Base-by-base conservation (phyloP, 2,329 filamentous ascomycete species). In the Aureobasidium sp. region DNA sequence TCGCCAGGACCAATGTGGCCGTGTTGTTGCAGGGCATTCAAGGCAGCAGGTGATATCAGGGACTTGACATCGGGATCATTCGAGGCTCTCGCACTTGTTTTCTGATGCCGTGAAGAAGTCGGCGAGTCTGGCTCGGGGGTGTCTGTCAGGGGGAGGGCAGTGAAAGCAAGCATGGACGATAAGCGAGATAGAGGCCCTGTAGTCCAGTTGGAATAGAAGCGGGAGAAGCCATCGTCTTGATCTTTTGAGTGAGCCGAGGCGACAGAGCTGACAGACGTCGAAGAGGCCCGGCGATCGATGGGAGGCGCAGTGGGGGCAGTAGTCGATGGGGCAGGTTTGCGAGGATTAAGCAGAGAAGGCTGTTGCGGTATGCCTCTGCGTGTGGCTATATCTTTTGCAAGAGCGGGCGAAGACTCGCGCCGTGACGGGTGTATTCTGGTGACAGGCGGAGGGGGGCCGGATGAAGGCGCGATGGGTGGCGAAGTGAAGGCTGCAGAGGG, bases 141-240 rank as follows among this genome's bases (percentile, higher is more conserved):
- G 0, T 70, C 70, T 44, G 69, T 75, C 3, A 99, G 80, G 0
- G 94, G 94, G 9, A 99, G 82, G 0, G 93, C 93, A 5, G 94
- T 91, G 76, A 97, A 99, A 3, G 92, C 93, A 34, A 99, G 79
- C 1, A 92, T 92, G 0, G 92, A 92, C 0, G 93, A 95, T 13
- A 97, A 84, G 68, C 87, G 89, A 65, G 91, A 94, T 71, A 97
- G 90, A 52, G 97, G 84, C 60, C 84, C 90, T 61, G 92, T 92
- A 70, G 97, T 96, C 1, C 91, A 59, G 48, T 68, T 92, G 63
- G 84, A 92, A 76, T 97, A 99, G 76, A 97, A 99, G 60, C 87
- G 85, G 7, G 90, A 85, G 71, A 97, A 99, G 6, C 90, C 87
- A 62, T 93, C 92, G 36, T 74, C 72, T 29, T 70, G 66, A 2